A percentile compares a stretch with the other conserved stretches of the same genome.
These are phyloP conservation scores for Fusarium pseudoanthophilum DNA, from an alignment of 2,329 filamentous ascomycete species.

Conservation along the genomic window DNA sequence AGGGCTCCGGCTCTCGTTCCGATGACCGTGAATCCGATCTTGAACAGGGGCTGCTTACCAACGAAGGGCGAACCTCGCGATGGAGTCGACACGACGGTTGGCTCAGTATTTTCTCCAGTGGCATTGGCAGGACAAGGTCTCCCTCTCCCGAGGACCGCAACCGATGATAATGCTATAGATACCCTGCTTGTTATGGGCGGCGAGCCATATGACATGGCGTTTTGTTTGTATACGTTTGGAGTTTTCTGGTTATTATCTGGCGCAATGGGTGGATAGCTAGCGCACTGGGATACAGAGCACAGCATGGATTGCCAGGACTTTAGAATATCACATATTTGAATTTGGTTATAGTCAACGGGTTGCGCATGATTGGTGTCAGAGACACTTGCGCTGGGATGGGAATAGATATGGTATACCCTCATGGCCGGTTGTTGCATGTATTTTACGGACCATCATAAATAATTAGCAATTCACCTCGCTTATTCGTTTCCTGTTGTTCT, in stretches of 20 bases:
- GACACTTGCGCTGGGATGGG: slow-evolving; percentile 17
- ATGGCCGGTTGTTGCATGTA: slow-evolving; percentile 21
- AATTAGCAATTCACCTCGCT: slow-evolving; percentile 14
- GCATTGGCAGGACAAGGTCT: slow-evolving; percentile 37
- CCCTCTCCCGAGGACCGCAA: slow-evolving; percentile 44
- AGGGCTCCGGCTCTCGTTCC: slow-evolving; percentile 48
- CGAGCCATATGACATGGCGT: slow-evolving; percentile 18
- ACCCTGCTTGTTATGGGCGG: not conserved
- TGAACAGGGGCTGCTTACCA: slow-evolving; percentile 54
- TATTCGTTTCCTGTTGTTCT: not conserved
- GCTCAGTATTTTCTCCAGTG: slow-evolving; percentile 53
- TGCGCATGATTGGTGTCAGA: slow-evolving; percentile 8
- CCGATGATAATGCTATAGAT: slow-evolving; percentile 26
- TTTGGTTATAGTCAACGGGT: slow-evolving; percentile 25
- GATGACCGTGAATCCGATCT: slow-evolving; percentile 52
- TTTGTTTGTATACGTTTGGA: slow-evolving; percentile 32
- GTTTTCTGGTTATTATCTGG: slow-evolving; percentile 24
- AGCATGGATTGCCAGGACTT: slow-evolving; percentile 17
- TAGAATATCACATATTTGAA: slow-evolving; percentile 26
- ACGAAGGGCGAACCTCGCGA: slow-evolving; percentile 35
- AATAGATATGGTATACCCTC: slow-evolving; percentile 39
- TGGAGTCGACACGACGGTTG: slow-evolving; percentile 49
- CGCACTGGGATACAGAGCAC: slow-evolving; percentile 24
- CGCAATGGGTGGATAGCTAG: slow-evolving; percentile 17
- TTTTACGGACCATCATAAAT: slow-evolving; percentile 23